Percentiles rank a stretch among this genome's conserved stretches.
These are phyloP conservation scores for Penicillium angulare DNA, from an alignment of 495 filamentous ascomycete species.

Conservation along the genomic window DNA sequence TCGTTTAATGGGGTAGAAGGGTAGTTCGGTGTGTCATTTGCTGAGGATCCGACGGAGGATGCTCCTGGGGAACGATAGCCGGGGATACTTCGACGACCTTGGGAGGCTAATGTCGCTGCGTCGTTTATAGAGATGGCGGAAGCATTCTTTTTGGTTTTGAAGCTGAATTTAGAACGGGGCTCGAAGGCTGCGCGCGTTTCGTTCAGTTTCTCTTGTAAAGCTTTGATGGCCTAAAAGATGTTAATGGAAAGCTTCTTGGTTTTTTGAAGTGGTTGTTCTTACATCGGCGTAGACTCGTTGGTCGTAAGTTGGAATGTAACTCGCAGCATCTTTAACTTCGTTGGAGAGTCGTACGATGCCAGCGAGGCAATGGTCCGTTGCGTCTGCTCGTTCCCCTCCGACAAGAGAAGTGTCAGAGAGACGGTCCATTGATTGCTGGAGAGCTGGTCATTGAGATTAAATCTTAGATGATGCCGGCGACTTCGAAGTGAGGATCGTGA, in stretches of 20 bases:
- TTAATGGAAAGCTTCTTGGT: conserved; percentile 3
- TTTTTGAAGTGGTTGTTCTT: too few species aligned
- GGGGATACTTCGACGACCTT: conserved; percentile 42
- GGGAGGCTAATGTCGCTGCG: conserved; percentile 50
- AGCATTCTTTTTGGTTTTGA: conserved; percentile 63
- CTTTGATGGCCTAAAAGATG: conserved; percentile 59
- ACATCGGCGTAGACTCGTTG: conserved; percentile 73
- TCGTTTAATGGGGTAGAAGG: conserved; percentile 51
- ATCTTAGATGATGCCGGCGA: too few species aligned
- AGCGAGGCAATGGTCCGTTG: conserved; percentile 65
- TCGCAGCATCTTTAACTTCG: conserved; percentile 65
- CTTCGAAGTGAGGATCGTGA: not conserved
- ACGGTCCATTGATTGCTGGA: conserved; percentile 61
- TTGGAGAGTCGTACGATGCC: conserved; percentile 65
- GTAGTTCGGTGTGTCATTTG: conserved; percentile 51
- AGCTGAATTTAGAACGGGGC: conserved; percentile 69
- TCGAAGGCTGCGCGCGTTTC: conserved; percentile 55
- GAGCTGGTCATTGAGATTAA: conserved; percentile 32
- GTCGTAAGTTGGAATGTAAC: conserved; percentile 72
- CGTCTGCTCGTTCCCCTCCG: conserved; percentile 58
- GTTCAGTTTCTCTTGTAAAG: conserved; percentile 62
- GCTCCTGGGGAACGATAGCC: conserved; percentile 42
- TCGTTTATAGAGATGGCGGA: conserved; percentile 57
- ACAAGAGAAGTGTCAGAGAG: conserved; percentile 50
- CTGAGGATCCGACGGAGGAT: conserved; percentile 51